Evolutionary conservation across 257 asterid genomes (phyloP).

Genomic region (Petrea volubilis): DNA sequence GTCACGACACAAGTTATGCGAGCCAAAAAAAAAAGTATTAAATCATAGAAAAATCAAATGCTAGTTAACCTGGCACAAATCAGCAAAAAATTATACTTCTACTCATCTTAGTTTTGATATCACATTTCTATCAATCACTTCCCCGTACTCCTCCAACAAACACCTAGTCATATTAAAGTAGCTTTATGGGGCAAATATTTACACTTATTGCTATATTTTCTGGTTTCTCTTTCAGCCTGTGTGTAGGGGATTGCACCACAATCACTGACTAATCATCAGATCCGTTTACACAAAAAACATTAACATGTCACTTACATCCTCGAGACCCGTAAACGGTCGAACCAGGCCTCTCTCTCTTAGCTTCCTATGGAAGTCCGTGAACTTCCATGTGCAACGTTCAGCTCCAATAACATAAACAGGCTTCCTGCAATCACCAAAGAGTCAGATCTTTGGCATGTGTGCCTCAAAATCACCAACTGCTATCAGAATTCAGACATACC

Average conservation of each 20-base stretch:
- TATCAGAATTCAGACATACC: slow-evolving; percentile 63
- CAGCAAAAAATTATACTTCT: neutral
- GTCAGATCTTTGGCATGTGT: slow-evolving; percentile 18
- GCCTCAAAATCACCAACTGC: slow-evolving; percentile 18
- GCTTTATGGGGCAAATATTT: neutral
- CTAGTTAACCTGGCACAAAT: neutral
- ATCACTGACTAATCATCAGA: neutral
- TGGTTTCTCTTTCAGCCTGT: neutral
- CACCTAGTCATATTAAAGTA: neutral
- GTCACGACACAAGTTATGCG: neutral
- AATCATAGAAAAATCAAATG: neutral
- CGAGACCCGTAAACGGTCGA: slow-evolving; percentile 94
- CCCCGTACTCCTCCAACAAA: neutral
- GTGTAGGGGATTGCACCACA: neutral
- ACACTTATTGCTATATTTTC: neutral
- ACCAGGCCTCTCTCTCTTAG: slow-evolving; percentile 82
- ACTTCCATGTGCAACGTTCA: slow-evolving; percentile 89
- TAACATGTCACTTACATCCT: slow-evolving; percentile 72
- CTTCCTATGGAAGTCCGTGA: slow-evolving; percentile 76
- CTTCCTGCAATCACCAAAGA: slow-evolving; percentile 54
- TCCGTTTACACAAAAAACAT: neutral
- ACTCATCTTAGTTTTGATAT: neutral
- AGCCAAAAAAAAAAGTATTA: neutral
- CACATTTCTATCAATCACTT: neutral
- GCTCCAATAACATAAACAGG: slow-evolving; percentile 95